Base-by-base conservation (phyloP, 2,329 filamentous ascomycete species). In the Exophiala mesophila region DNA sequence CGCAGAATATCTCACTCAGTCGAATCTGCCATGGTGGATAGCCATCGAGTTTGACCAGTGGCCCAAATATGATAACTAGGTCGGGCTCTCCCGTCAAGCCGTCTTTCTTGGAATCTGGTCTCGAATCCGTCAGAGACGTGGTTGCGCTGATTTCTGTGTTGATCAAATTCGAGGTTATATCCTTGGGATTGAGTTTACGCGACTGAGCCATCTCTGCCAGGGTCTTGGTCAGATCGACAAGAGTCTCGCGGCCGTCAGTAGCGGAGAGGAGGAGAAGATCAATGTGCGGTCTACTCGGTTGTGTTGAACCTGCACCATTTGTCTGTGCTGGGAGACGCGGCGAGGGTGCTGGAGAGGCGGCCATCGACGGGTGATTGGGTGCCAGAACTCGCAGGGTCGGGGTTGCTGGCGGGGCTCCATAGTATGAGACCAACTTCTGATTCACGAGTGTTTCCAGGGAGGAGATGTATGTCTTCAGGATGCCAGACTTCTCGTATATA, bases 21-120 rank as follows among this genome's bases (percentile, higher is more conserved):
- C 92, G 78, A 49, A 97, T 77, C 66, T 96, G 92, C 92, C 92
- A 98, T 1, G 92, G 92, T 7, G 92, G 92, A 62, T 97, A 98
- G 7, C 92, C 88, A 40, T 88, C 82, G 32, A 98, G 68, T 61
- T 88, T 82, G 40, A 97, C 80, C 36, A 81, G 79, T 3, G 89
- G 86, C 1, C 84, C 81, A 62, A 98, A 98, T 6, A 95, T 69
- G 41, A 98, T 77, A 45, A 98, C 70, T 10, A 98, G 71, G 61
- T 97, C 89, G 2, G 92, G 92, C 65, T 98, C 55, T 26, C 49
- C 49, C 10, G 50, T 38, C 7, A 39, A 40, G 12, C 7, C 7
- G 36, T 43, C 39, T 18, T 54, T 41, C 16, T 49, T 48, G n/a
- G 44, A 35, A 3, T 41, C 36, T 15, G 43, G 19, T 45, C 31